phyloP scores from a whole-genome alignment of 345 rosid species.

The Conringia planisiliqua region DNA sequence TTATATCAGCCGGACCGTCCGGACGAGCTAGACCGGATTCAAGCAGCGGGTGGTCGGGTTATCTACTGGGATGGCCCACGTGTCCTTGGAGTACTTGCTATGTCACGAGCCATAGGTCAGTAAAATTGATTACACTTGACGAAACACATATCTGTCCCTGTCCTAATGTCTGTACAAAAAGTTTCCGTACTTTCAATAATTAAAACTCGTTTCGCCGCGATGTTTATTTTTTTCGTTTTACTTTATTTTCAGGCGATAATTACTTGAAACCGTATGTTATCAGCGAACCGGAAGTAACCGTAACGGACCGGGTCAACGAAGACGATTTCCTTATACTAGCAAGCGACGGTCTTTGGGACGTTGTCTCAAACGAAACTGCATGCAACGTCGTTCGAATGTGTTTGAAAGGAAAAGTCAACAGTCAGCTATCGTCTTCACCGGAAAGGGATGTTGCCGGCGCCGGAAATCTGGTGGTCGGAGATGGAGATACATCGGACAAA shows the following conservation, averaged over 20 bases:
- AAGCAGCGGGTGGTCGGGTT: constrained; percentile 82
- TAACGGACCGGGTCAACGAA: constrained; percentile 52
- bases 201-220: constrained; percentile 13
- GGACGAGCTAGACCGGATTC: constrained; percentile 76
- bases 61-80: constrained; percentile 90
- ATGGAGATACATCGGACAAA: constrained; percentile 36
- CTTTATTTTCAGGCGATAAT: constrained; percentile 55
- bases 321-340: constrained; percentile 85
- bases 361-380: constrained; percentile 76
- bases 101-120: constrained; percentile 92
- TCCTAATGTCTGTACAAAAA: constrained; percentile 1
- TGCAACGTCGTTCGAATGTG: constrained; percentile 75
- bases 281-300: constrained; percentile 73
- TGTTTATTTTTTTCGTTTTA: not conserved
- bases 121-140: constrained; percentile 22
- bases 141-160: constrained; percentile 14
- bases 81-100: constrained; percentile 84
- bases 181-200: not conserved
- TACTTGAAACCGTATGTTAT: constrained; percentile 89
- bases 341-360: constrained; percentile 95
- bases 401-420: constrained; percentile 28
- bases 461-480: not conserved
- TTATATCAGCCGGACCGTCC: constrained; percentile 82
- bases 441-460: constrained; percentile 5
- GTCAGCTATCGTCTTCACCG: constrained; percentile 8